Conservation (phyloP, 108 stramenopile genomes). For the Stephanodiscus minutulus region DNA sequence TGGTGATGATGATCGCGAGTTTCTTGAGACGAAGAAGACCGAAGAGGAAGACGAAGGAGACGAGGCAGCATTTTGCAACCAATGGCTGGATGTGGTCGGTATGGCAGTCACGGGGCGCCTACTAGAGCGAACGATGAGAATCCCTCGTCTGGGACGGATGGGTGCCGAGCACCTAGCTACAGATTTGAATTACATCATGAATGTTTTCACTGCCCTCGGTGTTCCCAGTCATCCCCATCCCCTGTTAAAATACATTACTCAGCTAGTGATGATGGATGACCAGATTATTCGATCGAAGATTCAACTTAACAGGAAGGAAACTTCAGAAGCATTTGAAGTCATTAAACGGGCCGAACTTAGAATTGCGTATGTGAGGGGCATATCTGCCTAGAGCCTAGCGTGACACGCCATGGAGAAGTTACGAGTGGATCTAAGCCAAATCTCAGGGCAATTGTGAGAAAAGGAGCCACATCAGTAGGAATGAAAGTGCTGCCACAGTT, state of each 20-base stretch:
- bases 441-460: no score
- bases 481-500: no score
- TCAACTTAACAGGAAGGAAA: constrained; percentile 17
- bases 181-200: constrained; percentile 81
- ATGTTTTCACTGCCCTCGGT: constrained; percentile 84
- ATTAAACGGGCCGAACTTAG: constrained; percentile 48
- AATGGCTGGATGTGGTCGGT: constrained; percentile 82
- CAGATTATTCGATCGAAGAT: constrained; percentile 50
- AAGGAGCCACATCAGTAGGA: no score
- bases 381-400: constrained; percentile 14
- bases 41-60: constrained; percentile 55
- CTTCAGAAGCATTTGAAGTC: constrained; percentile 47
- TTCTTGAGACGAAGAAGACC: constrained; percentile 42
- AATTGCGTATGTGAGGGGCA: constrained; percentile 41
- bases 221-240: constrained; percentile 86
- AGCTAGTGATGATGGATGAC: constrained; percentile 57
- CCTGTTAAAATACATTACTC: constrained; percentile 61
- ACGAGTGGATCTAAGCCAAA: no score
- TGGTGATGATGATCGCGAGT: constrained; percentile 45
- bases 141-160: constrained; percentile 74
- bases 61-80: constrained; percentile 74
- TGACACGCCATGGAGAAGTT: no score
- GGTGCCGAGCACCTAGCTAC: constrained; percentile 81
- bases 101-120: constrained; percentile 77
- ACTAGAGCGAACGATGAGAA: constrained; percentile 76